phyloP scores from a whole-genome alignment of 371 early-diverging fungal genomes.

The Mucor lusitanicus region DNA sequence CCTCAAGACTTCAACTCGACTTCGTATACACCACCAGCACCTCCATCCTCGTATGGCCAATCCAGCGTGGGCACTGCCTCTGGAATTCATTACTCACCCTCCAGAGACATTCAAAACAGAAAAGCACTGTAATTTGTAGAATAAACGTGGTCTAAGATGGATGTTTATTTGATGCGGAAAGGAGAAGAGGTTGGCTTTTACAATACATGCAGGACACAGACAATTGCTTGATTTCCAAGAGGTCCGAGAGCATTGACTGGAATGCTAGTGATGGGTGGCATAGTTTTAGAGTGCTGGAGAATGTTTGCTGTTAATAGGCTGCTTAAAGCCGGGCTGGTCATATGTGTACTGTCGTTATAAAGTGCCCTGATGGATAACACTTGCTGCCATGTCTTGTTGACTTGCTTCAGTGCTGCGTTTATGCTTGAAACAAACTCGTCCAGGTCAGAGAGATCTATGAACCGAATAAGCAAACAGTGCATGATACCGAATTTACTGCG shows the following conservation, averaged over 20 bases:
- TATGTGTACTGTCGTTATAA: background rate
- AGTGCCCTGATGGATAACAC: slow-evolving; percentile 14
- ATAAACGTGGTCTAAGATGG: too few relatives aligned
- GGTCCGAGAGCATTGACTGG: slow-evolving; percentile 15
- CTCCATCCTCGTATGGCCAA: background rate
- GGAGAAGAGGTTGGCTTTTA: too few relatives aligned
- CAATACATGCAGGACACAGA: slow-evolving; percentile 16
- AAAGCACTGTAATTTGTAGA: slow-evolving; percentile 7
- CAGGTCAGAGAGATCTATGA: background rate
- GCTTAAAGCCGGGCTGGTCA: background rate
- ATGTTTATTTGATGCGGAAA: too few relatives aligned
- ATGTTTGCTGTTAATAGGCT: background rate
- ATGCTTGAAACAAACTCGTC: background rate
- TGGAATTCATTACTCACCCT: slow-evolving; percentile 10
- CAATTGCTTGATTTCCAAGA: slow-evolving; percentile 5
- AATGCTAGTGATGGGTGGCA: slow-evolving; percentile 17
- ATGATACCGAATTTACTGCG: background rate
- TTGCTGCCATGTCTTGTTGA: slow-evolving; percentile 10
- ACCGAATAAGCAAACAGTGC: background rate
- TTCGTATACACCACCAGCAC: background rate
- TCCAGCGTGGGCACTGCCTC: slow-evolving; percentile 10
- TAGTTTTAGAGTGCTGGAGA: background rate
- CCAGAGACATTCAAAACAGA: slow-evolving; percentile 22
- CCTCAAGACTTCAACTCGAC: background rate
- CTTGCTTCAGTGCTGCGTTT: slow-evolving; percentile 3